Evolutionary conservation across 306 rosid genomes (phyloP), one percentile per base, ranked within the genome.

Genomic region (Cajanus cajan): DNA sequence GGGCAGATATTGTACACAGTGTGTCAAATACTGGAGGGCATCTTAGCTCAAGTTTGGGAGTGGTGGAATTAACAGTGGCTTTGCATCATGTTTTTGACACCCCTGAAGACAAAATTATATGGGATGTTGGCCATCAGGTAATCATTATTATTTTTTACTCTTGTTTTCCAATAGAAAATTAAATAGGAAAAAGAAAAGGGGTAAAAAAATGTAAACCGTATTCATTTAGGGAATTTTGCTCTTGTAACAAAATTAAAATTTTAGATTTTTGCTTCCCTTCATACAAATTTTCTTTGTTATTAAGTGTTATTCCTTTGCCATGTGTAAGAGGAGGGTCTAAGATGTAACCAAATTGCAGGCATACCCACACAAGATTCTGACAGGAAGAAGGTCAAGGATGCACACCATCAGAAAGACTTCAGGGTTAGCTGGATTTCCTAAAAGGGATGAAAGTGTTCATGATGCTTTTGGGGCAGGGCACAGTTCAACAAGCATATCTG

Each of bases 81-180:
- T 80, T 95, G 22, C 98, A 95, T 80, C 92, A 92, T 80, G 98
- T 92, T 58, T 92, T 95, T 89, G 76, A 83, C 86, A 86, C 97
- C 39, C 98, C 98, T 9, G 85, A 91, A 22, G 96, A 95, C 81
- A 95, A 91, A 80, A 91, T 95, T 75, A 87, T 92, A 43, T 95
- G 98, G 98, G 98, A 95, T 83, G 98, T 95, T 76, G 98, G 98
- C 4, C 98, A 95, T 88, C 98, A 92, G 90, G 98, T 92, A 5
- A 16, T 58, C 68, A 43, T 61, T 43, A 6, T 15, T 47, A 40
- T 4, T 36, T 1, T 47, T 44, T 51, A 7, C 19, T 68, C 6
- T 7, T 47, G n/a, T 28, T 45, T 47, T 55, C 37, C n/a, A 33
- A 70, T 50, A 9, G 24, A 10, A 16, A 47, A 25, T 25, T 4